Evolutionary conservation across 176 grass and related monocot genomes (phyloP).

Genomic region (Saccharum spontaneum): DNA sequence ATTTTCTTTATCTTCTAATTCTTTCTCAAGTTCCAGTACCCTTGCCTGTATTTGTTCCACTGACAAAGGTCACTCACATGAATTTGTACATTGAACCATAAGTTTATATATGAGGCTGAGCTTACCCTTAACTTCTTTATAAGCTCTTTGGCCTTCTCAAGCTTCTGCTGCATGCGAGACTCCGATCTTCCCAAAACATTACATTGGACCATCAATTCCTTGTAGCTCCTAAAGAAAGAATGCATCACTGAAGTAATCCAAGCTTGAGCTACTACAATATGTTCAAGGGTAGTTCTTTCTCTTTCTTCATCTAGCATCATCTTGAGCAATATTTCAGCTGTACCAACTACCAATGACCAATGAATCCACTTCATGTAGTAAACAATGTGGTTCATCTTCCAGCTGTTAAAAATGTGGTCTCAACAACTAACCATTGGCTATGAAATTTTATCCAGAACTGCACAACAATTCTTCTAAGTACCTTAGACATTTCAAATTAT

Average conservation of each 20-base stretch:
- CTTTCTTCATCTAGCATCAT: background rate
- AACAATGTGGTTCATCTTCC: background rate
- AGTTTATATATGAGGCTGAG: background rate
- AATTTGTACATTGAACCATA: conserved; percentile 12
- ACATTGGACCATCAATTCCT: conserved; percentile 87
- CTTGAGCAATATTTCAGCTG: background rate
- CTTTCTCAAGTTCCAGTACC: conserved; percentile 68
- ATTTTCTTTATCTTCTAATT: conserved; percentile 86
- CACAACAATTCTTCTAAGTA: background rate
- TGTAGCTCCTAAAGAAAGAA: conserved; percentile 72
- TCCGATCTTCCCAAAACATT: conserved; percentile 87
- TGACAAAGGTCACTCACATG: conserved; percentile 8
- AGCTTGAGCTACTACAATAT: background rate
- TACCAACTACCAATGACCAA: background rate
- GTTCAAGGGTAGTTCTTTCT: background rate
- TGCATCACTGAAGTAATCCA: conserved; percentile 11
- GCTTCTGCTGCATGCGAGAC: conserved; percentile 52
- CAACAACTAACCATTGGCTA: background rate
- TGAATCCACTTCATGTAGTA: background rate
- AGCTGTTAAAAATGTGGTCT: background rate
- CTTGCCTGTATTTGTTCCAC: conserved; percentile 41
- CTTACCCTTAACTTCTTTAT: conserved; percentile 74
- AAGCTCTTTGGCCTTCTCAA: conserved; percentile 80
- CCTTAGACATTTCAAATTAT: background rate
- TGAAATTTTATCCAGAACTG: background rate